phyloP scores from a whole-genome alignment of 2,329 filamentous ascomycete genomes.

The Fusarium longipes region DNA sequence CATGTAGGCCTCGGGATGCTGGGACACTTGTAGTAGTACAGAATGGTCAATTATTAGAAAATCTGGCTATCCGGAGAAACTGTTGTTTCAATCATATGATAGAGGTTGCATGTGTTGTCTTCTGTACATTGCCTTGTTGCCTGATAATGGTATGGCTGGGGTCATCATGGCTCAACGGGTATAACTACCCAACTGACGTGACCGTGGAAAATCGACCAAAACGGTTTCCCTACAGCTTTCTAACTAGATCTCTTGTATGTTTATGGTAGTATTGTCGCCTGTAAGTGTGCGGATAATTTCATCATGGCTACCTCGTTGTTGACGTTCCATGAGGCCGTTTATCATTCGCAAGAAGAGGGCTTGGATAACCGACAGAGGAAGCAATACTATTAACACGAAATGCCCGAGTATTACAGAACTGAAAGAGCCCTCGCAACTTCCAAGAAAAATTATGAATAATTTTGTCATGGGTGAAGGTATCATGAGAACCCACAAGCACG shows the following conservation, averaged over 20 bases:
- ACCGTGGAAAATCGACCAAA: background rate
- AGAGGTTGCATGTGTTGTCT: background rate
- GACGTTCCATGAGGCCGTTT: constrained; percentile 1
- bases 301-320: constrained; percentile 13
- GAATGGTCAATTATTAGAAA: background rate
- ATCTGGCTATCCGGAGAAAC: background rate
- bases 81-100: background rate
- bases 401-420: too few species aligned
- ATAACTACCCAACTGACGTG: background rate
- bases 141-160: background rate
- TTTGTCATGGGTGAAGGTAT: background rate
- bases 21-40: background rate
- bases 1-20: background rate
- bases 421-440: too few species aligned
- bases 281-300: background rate
- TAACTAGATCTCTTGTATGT: background rate
- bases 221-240: too few species aligned
- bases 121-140: background rate
- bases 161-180: constrained; percentile 9
- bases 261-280: background rate
- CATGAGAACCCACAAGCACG: background rate
- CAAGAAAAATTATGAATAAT: too few species aligned
- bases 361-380: background rate
- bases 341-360: background rate
- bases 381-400: background rate